Evolutionary conservation across 805 yeast genomes (phyloP), one percentile per base, ranked within the genome.

Genomic region (Citeromyces matritensis): DNA sequence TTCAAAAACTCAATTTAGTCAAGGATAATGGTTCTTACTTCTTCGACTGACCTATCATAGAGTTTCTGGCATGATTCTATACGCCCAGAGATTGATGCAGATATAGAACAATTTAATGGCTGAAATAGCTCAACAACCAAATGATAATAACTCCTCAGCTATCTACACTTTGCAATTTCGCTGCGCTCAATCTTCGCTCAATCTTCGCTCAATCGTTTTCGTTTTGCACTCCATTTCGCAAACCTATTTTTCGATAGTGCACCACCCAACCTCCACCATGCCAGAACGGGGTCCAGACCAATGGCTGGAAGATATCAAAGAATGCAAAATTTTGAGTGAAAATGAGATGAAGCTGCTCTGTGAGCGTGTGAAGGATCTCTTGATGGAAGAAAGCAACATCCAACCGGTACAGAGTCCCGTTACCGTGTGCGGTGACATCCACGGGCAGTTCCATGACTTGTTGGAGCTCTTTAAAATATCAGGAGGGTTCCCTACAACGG

Each of bases 381-480:
- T 88, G 37, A 91, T 91, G 96, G 97, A 88, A 51, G 96, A 85
- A 47, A 78, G 91, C 27, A 86, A 86, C 51, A 84, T 86, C 39
- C 95, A 85, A 49, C 95, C 95, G 0, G 95, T 85, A 3, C 79
- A 75, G 46, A 71, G 84, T 19, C 96, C 96, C 1, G 96, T 85
- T 5, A 84, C 95, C 0, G 95, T 85, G 1, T 85, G 95, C 59
- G 96, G 94, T 48, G 98, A 88, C 56, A 91, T 88, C 44, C 98
- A 88, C 55, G 98, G 98, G 4, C 98, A 88, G 53, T 88, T 88
- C 53, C 97, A 88, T 51, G 98, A 88, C 53, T 63, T 88, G 37
- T 58, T 88, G 38, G 96, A 91, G 52, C 63, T 88, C 15, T 91
- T 91, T 55, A 64, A 94, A 42, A 78, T 86, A 9, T 70, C 85